Percentiles rank a stretch among this genome's conserved stretches.
phyloP scores from a whole-genome alignment of 2,329 filamentous ascomycete species.

The Ascochyta koolunga region DNA sequence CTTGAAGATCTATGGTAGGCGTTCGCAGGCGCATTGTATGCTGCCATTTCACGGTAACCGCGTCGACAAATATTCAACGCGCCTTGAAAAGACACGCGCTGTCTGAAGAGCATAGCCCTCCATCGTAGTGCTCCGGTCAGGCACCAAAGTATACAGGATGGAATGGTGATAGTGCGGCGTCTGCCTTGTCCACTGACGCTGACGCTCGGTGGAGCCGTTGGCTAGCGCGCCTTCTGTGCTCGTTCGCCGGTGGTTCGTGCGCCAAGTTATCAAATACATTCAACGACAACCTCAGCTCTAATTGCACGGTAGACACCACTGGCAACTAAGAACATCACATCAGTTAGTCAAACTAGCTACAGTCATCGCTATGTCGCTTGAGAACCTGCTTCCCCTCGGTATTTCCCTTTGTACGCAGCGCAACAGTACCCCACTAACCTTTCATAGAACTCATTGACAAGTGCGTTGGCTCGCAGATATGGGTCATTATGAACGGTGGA shows the following conservation, averaged over 20 bases:
- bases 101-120: constrained; percentile 43
- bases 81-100: constrained; percentile 35
- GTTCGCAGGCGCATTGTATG: constrained; percentile 3
- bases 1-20: not conserved
- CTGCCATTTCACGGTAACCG: constrained; percentile 22
- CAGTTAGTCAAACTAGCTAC: not conserved
- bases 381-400: constrained; percentile 44
- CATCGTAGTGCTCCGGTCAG: constrained; percentile 43
- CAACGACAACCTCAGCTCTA: constrained; percentile 20
- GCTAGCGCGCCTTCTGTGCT: constrained; percentile 25
- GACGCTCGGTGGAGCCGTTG: constrained; percentile 7
- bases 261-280: constrained; percentile 28
- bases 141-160: constrained; percentile 30
- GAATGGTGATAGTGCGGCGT: constrained; percentile 16
- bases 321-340: not conserved
- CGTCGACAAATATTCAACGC: constrained; percentile 27
- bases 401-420: not conserved
- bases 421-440: constrained; percentile 22
- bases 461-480: constrained; percentile 95
- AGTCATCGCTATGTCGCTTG: constrained; percentile 30
- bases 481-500: constrained; percentile 99
- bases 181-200: constrained; percentile 28
- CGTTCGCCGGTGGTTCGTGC: constrained; percentile 9
- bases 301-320: constrained; percentile 7
- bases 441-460: constrained; percentile 92